A percentile compares a stretch with the other conserved stretches of the same genome.
Evolutionary conservation across 768 basidiomycete species (phyloP).

Genomic region (Leucocoprinus birnbaumii): DNA sequence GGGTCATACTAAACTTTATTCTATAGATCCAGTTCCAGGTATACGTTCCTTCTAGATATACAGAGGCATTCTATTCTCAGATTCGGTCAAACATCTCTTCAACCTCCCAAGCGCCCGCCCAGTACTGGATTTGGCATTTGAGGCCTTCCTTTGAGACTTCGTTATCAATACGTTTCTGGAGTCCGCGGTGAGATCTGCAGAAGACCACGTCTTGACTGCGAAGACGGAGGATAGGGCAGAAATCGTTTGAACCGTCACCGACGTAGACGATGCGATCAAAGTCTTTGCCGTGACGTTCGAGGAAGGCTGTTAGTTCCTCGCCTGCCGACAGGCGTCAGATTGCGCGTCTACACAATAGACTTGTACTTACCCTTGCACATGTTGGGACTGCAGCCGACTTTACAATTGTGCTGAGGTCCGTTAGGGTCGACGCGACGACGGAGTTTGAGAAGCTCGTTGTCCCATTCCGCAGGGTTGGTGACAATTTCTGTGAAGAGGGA

Average conservation of each 20-base stretch:
- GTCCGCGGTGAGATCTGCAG: slow-evolving; percentile 74
- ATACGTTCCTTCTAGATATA: slow-evolving; percentile 9
- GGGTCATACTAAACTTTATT: too few species aligned
- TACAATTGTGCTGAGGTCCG: slow-evolving; percentile 80
- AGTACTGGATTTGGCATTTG: slow-evolving; percentile 72
- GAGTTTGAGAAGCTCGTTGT: slow-evolving; percentile 68
- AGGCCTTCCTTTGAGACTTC: slow-evolving; percentile 68
- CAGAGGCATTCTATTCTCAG: slow-evolving; percentile 16
- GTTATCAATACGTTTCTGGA: slow-evolving; percentile 73
- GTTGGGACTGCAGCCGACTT: slow-evolving; percentile 88
- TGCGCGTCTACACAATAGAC: too few species aligned
- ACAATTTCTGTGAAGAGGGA: slow-evolving; percentile 79
- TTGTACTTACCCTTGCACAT: slow-evolving; percentile 88
- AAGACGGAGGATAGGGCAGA: slow-evolving; percentile 86
- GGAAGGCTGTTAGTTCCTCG: slow-evolving; percentile 87
- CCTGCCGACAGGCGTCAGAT: slow-evolving; percentile 40
- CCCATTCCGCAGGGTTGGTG: slow-evolving; percentile 92
- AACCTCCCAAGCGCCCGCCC: slow-evolving; percentile 96
- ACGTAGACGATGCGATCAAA: slow-evolving; percentile 87
- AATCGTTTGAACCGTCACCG: slow-evolving; percentile 95
- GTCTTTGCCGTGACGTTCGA: slow-evolving; percentile 51
- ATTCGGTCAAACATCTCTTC: slow-evolving; percentile 72
- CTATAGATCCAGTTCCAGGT: slow-evolving; percentile 13
- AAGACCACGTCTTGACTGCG: slow-evolving; percentile 83
- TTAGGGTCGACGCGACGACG: slow-evolving; percentile 71